A percentile compares a stretch with the other conserved stretches of the same genome.
Conservation (phyloP, 2,329 filamentous ascomycete genomes). For the Trichophyton verrucosum region DNA sequence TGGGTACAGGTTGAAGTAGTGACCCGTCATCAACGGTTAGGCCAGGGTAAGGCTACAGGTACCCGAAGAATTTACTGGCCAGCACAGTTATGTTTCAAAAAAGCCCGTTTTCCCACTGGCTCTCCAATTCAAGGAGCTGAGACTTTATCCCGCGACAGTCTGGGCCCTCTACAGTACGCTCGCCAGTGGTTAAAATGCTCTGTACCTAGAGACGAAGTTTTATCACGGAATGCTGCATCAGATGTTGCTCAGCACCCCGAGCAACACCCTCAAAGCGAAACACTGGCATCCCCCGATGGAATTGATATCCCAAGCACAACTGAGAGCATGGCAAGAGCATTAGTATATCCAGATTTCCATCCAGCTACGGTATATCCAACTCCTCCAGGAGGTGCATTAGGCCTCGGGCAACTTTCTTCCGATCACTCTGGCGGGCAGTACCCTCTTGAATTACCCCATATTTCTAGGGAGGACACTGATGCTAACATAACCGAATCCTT, state of each 20-base stretch:
- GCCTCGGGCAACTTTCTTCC: conserved; percentile 1
- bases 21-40: conserved; percentile 9
- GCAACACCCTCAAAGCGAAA: not conserved
- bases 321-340: conserved; percentile 29
- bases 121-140: conserved; percentile 14
- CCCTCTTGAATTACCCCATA: conserved; percentile 9
- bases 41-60: conserved; percentile 20
- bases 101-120: conserved; percentile 17
- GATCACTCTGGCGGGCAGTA: conserved; percentile 1
- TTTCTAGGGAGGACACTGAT: conserved; percentile 6
- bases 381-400: conserved; percentile 29
- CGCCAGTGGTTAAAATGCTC: conserved; percentile 28
- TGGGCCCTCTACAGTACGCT: conserved; percentile 33
- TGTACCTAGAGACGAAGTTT: conserved; percentile 14
- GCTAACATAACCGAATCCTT: not conserved
- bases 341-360: conserved; percentile 31
- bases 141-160: conserved; percentile 12
- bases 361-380: conserved; percentile 41
- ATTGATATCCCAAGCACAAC: conserved; percentile 21
- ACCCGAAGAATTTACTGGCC: conserved; percentile 35
- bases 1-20: conserved; percentile 32
- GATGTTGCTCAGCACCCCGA: not conserved
- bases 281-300: not conserved
- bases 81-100: conserved; percentile 31
- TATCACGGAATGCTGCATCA: not conserved